Base-by-base conservation (phyloP, 306 rosid genomes). In the Bauhinia variegata region DNA sequence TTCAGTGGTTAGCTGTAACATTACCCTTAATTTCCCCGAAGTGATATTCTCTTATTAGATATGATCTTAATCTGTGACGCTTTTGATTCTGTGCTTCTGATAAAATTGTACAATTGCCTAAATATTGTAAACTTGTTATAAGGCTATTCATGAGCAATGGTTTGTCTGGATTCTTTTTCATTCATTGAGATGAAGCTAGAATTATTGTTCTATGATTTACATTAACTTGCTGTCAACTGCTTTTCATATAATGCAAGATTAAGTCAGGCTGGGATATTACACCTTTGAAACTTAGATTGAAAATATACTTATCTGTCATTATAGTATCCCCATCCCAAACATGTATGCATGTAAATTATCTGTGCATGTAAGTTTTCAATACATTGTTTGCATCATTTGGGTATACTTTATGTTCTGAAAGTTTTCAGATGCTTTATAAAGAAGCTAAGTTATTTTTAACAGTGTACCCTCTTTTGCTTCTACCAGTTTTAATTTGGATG, bases 351-450 rank as follows among this genome's bases (percentile, higher is more conserved):
- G 49, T 56, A 18, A 5, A 44, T 32, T 51, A 16, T 7, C 52
- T 38, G 6, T 37, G 54, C 57, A 48, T 15, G 42, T 30, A 52
- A 31, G 1, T 44, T 76, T 55, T 54, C 54, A 34, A 38, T 71
- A 63, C 48, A 11, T 18, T 50, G 8, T 36, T 31, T 66, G 37
- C 53, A 53, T 65, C 36, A 30, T 38, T 32, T 33, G 44, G 10
- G 37, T 63, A 39, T 23, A 15, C 28, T 70, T 33, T 59, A 38
- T 53, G 9, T 39, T 50, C 49, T 48, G 46, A 63, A 33, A 39
- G 5, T 48, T 61, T 44, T 73, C 18, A 5, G 37, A 41, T 54
- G 51, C 53, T 71, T 46, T n/a, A 14, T 63, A 51, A 65, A 23
- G 28, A 23, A 23, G 28, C 28, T 23, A 23, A 23, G 28, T 23